Conservation (phyloP, 176 grass and related monocot species). For the Puccinellia tenuiflora region DNA sequence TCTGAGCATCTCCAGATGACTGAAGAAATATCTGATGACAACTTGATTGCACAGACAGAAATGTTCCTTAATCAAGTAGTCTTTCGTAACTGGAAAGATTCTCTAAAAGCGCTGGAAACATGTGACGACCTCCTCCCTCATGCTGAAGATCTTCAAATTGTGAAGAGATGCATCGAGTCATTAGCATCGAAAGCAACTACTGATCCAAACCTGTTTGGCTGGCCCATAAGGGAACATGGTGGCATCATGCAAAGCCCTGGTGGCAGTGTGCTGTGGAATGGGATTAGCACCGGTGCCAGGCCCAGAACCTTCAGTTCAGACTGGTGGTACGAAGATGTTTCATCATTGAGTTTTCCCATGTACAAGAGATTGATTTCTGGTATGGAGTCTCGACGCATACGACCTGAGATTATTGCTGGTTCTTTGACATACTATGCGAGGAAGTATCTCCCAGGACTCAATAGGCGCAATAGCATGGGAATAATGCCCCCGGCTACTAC, state of each 20-base stretch:
- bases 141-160: slow-evolving; percentile 75
- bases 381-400: slow-evolving; percentile 67
- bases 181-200: slow-evolving; percentile 71
- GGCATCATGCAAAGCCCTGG: slow-evolving; percentile 77
- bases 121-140: slow-evolving; percentile 70
- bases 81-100: slow-evolving; percentile 82
- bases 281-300: slow-evolving; percentile 80
- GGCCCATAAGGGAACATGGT: slow-evolving; percentile 75
- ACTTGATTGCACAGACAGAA: slow-evolving; percentile 77
- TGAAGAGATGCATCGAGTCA: slow-evolving; percentile 85
- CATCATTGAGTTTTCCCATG: slow-evolving; percentile 60
- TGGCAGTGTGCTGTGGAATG: slow-evolving; percentile 85
- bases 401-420: slow-evolving; percentile 63
- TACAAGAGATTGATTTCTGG: slow-evolving; percentile 77
- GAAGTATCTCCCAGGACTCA: slow-evolving; percentile 75
- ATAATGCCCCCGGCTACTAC: slow-evolving; percentile 16
- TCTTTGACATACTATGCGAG: slow-evolving; percentile 71
- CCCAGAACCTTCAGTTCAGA: slow-evolving; percentile 78
- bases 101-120: slow-evolving; percentile 57
- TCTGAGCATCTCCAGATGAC: slow-evolving; percentile 84
- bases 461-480: slow-evolving; percentile 61
- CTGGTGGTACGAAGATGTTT: slow-evolving; percentile 90
- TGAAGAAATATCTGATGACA: slow-evolving; percentile 68
- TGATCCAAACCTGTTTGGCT: slow-evolving; percentile 77
- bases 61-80: slow-evolving; percentile 76